Base-by-base conservation (phyloP, 1,139 yeast species). In the Suhomyces coccinellae region DNA sequence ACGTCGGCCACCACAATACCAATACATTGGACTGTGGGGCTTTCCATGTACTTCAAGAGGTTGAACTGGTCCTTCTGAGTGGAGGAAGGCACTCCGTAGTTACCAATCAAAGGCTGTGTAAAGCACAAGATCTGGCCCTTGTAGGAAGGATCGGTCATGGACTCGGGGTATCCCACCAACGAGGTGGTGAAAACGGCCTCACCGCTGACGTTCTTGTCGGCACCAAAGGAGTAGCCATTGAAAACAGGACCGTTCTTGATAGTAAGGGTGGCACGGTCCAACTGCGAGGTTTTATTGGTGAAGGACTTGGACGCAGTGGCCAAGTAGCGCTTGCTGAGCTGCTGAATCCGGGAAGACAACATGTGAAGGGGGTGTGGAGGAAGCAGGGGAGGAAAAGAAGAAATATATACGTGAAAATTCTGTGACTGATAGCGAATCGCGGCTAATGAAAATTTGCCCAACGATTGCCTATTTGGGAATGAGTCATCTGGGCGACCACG, bases 181-280 rank as follows among this genome's bases (percentile, higher is more conserved):
- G 98, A 93, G 31, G 99, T 93, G 39, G 98, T 88, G 75, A 93
- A 93, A 37, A 93, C 99, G 13, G 97, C 97, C 69, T 93, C 99
- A 52, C 99, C 99, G 52, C 95, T 84, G 50, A 89, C 82, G 58
- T 89, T 88, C 55, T 85, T 83, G 67, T 89, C 83, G 43, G 98
- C 96, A 61, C 99, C 99, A 62, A 93, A 93, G 2, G 98, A 91
- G 61, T 82, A 83, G 36, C 99, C 99, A 59, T 80, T 82, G 75
- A 89, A 91, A 35, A 89, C 85, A 24, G 98, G 98, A 17, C 98
- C 99, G 63, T 90, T 87, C 63, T 91, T 83, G 58, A 93, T 85
- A 32, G 96, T 85, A 59, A 91, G 80, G 33, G 96, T 89, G 48
- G 98, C 98, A 66, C 95, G 80, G 60, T 85, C 90, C 44, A 83